Evolutionary conservation across 2,329 filamentous ascomycete genomes (phyloP).

Genomic region (Anthostomella pinea): DNA sequence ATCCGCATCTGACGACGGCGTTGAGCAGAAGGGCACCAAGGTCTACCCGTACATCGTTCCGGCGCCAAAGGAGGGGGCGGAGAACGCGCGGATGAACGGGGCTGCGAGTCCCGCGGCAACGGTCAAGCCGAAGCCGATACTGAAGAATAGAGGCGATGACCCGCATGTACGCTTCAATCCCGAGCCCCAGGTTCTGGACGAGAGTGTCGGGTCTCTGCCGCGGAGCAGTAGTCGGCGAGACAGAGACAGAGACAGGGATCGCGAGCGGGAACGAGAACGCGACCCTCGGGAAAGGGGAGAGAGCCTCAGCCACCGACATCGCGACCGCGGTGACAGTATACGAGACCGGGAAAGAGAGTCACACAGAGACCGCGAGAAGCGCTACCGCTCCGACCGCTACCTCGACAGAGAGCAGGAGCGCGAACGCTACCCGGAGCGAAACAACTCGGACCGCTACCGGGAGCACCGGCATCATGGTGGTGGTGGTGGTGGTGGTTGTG

Average conservation of each 20-base stretch:
- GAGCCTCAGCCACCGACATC: too few relatives aligned
- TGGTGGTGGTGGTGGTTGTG: too few relatives aligned
- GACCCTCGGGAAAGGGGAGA: conserved; percentile 14
- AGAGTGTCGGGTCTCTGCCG: conserved; percentile 38
- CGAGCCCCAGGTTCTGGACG: conserved; percentile 34
- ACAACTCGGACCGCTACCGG: conserved; percentile 2
- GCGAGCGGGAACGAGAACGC: conserved; percentile 15
- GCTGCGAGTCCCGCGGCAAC: conserved; percentile 33
- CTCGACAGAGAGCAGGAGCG: conserved; percentile 40
- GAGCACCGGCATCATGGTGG: conserved; percentile 9
- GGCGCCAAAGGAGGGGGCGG: conserved; percentile 25
- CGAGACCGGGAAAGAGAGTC: too few relatives aligned
- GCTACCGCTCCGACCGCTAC: too few relatives aligned
- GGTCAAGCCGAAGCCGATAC: conserved; percentile 53
- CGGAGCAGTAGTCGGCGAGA: conserved; percentile 26
- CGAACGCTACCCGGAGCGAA: too few relatives aligned
- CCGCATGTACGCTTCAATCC: conserved; percentile 52
- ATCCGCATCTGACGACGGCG: conserved; percentile 5
- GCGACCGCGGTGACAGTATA: conserved; percentile 33
- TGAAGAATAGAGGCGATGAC: conserved; percentile 59
- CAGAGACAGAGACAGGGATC: conserved; percentile 14
- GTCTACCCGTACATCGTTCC: conserved; percentile 42
- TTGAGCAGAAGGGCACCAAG: conserved; percentile 32
- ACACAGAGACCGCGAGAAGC: too few relatives aligned
- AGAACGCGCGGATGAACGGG: conserved; percentile 17